Evolutionary conservation across 2,329 filamentous ascomycete genomes (phyloP), one percentile per base, ranked within the genome.

Genomic region (Phaeomoniella chlamydospora): DNA sequence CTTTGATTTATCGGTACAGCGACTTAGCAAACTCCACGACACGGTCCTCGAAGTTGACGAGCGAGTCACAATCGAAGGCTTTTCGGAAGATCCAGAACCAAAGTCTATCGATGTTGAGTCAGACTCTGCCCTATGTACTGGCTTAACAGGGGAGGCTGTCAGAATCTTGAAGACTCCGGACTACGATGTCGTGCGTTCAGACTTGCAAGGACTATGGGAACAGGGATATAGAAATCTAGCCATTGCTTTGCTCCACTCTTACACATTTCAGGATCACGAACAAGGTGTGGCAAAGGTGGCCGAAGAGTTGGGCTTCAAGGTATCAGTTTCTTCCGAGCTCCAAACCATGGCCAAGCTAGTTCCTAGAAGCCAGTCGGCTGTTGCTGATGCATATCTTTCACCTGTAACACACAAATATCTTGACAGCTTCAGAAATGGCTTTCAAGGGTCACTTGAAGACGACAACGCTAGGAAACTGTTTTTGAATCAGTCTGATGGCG

Each of bases 401-500:
- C 81, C 81, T 0, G 77, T 80, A 5, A 85, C 86, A 47, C 77
- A 78, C 45, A 80, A 80, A 49, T 88, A 87, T 49, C 76, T 83
- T 40, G 52, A 59, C 39, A 55, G 55, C 3, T 57, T 61, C 30
- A 56, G 53, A 16, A 65, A 70, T 29, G 82, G 82, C 3, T 93
- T 94, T 50, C 74, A 82, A 47, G 71, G 71, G 15, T 84, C 84
- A 0, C 87, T 94, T 43, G 74, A 74, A 33, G 83, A 83, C 5
- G 73, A n/a, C n/a, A n/a, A n/a, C n/a, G n/a, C 22, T 6, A 6
- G 22, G n/a, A n/a, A 9, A 6, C 9, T 94, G 52, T 94, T 94
- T 46, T 94, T 94, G 86, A n/a, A n/a, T n/a, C 85, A 94, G 55
- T 86, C 80, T 9, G 83, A 92, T 43, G 84, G 83, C 17, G 72